Evolutionary conservation across 2,329 filamentous ascomycete genomes (phyloP), one percentile per base, ranked within the genome.

Genomic region (Cercospora sp.): DNA sequence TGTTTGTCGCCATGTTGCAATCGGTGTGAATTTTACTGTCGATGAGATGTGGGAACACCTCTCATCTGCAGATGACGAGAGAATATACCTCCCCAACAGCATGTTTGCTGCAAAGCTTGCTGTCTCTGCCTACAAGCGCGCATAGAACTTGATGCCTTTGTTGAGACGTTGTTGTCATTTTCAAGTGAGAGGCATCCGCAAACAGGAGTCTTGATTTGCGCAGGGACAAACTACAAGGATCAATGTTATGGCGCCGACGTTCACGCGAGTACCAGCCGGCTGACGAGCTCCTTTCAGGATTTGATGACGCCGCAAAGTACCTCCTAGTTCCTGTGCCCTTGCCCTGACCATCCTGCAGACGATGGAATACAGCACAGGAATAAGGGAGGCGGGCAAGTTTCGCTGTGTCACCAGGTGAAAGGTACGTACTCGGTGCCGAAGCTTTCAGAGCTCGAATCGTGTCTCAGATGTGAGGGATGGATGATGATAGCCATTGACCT

Each of bases 1-100:
- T 70, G 20, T 13, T 28, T 42, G 20, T 60, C 23, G 62, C 59
- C 61, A 67, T 65, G 13, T 45, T 45, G 62, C 20, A 30, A n/a
- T 64, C 23, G 33, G 48, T 55, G 59, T 28, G 53, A n/a, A 18
- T 23, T 13, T 3, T 55, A 13, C 20, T 26, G 6, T 64, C 23
- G 33, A 59, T 55, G 36, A 58, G 53, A n/a, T 30, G 12, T n/a
- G 26, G 13, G 6, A 58, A 5, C 12, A 18, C 53, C n/a, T 58
- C 53, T 33, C 30, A 28, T 28, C 53, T 26, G 53, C 26, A 58
- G 13, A 31, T 28, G 12, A 7, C 4, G n/a, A 2, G 26, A 10
- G 9, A 28, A 31, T 61, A 45, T 48, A 42, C 26, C 33, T 61
- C 26, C 5, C 30, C 53, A 28, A 58, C 53, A 31, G n/a, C 53